Evolutionary conservation across 2,329 filamentous ascomycete genomes (phyloP), one percentile per base, ranked within the genome.

Genomic region (Penicillium thymicola): DNA sequence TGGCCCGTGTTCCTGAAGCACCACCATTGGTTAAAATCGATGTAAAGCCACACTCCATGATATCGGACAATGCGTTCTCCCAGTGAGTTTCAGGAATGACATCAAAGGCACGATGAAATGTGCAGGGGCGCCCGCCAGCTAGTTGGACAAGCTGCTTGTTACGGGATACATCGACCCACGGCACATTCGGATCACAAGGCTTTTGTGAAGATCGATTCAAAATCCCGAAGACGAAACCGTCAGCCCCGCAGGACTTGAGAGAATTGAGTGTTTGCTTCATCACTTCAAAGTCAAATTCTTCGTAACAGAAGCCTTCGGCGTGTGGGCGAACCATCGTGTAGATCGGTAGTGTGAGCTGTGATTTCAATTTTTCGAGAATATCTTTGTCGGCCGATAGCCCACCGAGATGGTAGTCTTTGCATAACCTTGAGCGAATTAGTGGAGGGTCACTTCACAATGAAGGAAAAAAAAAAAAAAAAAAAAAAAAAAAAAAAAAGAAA

Each of bases 81-180:
- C 66, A 68, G 2, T 55, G 6, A 1, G 48, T 30, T 14, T 67
- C 62, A 0, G 65, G 59, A 13, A 78, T 72, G 41, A 72, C 61
- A 62, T 84, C 82, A 59, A 84, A 80, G 0, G 81, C 82, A 8
- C 81, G 74, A 63, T 84, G 81, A 51, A 84, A 84, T 3, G 81
- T 83, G 63, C 80, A 83, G 2, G 78, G 76, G 27, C 74, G 63
- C 4, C 74, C 72, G 2, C 59, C 64, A 1, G 80, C 79, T 3
- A 74, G 58, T 13, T 65, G 53, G 0, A 84, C 75, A 6, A 83
- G 65, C 45, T 75, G 67, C 23, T 56, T 61, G 46, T 77, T 81
- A 23, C 72, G 68, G n/a, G 57, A 55, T 4, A 70, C 56, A 60
- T 83, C 79, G 5, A 84, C 66, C 50, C 51, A 49, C 14, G 34